phyloP scores from a whole-genome alignment of 2,329 filamentous ascomycete genomes.

The Cladosporium oxysporum region DNA sequence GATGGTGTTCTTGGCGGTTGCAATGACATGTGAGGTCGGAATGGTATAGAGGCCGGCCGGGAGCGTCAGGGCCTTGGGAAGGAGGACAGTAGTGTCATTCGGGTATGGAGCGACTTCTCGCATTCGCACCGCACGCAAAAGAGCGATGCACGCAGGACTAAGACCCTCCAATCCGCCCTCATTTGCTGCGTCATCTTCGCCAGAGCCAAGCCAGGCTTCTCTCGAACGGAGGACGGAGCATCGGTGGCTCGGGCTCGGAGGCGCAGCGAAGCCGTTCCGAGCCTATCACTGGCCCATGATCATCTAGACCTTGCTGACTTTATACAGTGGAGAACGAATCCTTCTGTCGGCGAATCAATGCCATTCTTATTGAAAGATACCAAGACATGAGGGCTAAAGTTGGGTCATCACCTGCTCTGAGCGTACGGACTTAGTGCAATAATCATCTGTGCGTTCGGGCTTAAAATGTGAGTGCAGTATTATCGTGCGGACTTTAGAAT shows the following conservation, averaged over 20 bases:
- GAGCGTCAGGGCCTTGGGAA: neutral
- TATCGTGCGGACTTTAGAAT: neutral
- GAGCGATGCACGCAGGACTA: neutral
- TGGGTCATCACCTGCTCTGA: neutral
- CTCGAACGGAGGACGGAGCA: neutral
- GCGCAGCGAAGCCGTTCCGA: neutral
- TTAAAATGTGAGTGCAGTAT: neutral
- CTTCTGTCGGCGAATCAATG: neutral
- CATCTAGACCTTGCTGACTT: neutral
- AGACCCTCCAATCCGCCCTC: constrained; percentile 6
- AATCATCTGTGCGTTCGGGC: neutral
- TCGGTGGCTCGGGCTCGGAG: constrained; percentile 1
- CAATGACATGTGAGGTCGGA: neutral
- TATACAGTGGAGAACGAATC: neutral
- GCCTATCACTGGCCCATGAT: neutral
- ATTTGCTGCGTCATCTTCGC: constrained; percentile 18
- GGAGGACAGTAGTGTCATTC: neutral
- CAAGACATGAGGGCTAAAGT: neutral
- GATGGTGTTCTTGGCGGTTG: neutral
- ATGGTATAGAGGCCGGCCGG: neutral
- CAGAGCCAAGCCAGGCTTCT: neutral
- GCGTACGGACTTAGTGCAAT: neutral
- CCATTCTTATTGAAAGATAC: neutral
- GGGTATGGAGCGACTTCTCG: constrained; percentile 1
- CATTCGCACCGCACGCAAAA: constrained; percentile 19